phyloP scores from a whole-genome alignment of 139 green algal genomes.

The Pleodorina starrii region DNA sequence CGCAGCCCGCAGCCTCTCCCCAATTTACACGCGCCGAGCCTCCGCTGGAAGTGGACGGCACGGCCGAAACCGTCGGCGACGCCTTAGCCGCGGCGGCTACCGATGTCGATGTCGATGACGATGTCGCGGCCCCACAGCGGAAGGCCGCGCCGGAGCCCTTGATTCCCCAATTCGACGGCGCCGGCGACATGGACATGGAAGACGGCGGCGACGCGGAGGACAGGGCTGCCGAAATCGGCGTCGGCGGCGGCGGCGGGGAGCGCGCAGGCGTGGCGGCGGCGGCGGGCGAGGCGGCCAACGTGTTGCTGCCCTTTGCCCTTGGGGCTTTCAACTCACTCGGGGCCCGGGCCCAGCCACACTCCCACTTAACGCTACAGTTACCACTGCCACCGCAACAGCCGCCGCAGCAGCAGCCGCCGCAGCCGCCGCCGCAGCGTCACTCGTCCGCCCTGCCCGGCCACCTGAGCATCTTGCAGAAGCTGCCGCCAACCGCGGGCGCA shows the following conservation, averaged over 20 bases:
- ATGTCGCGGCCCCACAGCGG: background rate
- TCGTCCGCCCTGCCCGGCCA: constrained; percentile 1
- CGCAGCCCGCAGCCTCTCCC: background rate
- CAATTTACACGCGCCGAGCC: too few relatives aligned
- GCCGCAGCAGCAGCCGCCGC: background rate
- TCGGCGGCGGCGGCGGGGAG: too few relatives aligned
- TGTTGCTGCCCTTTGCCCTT: too few relatives aligned
- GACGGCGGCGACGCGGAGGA: background rate
- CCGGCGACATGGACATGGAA: background rate
- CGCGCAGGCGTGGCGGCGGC: too few relatives aligned
- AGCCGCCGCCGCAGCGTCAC: background rate
- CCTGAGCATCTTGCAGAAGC: constrained; percentile 36
- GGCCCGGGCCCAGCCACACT: too few relatives aligned
- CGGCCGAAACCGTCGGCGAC: too few relatives aligned
- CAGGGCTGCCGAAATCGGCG: too few relatives aligned
- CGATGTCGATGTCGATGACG: background rate
- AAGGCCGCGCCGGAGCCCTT: background rate
- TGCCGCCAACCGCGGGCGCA: background rate
- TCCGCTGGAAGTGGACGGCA: too few relatives aligned
- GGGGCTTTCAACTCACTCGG: too few relatives aligned
- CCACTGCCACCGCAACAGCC: background rate
- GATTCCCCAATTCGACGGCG: constrained; percentile 39
- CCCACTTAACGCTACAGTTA: background rate
- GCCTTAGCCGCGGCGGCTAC: too few relatives aligned
- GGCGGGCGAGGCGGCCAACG: too few relatives aligned